Conservation (phyloP, 192 early-diverging fungal genomes). For the Anaeromyces robustus region DNA sequence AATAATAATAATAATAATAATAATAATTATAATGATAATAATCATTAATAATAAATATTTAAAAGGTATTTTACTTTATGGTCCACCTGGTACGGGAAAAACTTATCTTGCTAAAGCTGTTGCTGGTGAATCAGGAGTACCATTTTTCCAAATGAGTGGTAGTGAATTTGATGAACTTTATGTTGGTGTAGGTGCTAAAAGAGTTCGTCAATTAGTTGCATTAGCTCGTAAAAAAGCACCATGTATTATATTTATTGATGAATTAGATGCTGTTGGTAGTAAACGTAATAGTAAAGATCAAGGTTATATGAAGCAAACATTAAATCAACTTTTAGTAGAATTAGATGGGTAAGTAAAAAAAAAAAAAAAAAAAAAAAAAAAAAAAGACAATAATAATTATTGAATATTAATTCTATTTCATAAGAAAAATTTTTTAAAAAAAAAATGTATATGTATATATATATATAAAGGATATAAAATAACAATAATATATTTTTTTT, state of each 20-base stretch:
- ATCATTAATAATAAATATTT: background rate
- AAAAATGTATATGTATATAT: no score
- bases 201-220: slow-evolving; percentile 60
- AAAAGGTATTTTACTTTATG: slow-evolving; percentile 28
- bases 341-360: slow-evolving; percentile 57
- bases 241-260: slow-evolving; percentile 96
- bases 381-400: background rate
- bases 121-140: slow-evolving; percentile 92
- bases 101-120: slow-evolving; percentile 92
- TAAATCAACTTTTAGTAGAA: slow-evolving; percentile 98
- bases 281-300: slow-evolving; percentile 88
- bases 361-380: background rate
- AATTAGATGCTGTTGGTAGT: slow-evolving; percentile 93
- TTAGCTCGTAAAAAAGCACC: slow-evolving; percentile 62
- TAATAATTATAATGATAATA: background rate
- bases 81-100: slow-evolving; percentile 95
- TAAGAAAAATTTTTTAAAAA: no score
- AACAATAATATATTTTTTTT: no score
- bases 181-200: slow-evolving; percentile 82
- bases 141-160: slow-evolving; percentile 98
- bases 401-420: no score
- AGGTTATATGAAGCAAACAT: slow-evolving; percentile 92
- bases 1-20: no score
- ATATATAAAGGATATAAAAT: no score
- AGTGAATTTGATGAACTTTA: slow-evolving; percentile 98